Base-by-base conservation (phyloP, 805 yeast genomes). In the Wickerhamia fluorescens region DNA sequence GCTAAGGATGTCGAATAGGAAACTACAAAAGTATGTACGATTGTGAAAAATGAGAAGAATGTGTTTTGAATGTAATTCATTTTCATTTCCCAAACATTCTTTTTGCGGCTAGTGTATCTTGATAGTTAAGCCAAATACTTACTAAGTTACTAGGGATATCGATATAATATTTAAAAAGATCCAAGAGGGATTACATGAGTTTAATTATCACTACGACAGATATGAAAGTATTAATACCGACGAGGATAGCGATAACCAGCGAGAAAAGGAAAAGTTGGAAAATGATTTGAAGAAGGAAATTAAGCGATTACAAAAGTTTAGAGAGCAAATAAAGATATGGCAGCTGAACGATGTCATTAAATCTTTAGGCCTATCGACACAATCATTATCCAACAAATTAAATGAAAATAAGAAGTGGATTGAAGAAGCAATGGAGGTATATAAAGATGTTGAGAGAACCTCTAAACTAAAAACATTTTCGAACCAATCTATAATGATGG, bases 261-360 rank as follows among this genome's bases (percentile, higher is more conserved):
- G 63, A 44, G 65, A 58, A 30, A 63, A 63, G 37, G 56, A 50
- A 24, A 64, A 64, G 42, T 48, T 64, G 25, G 69, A 63, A 34
- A 53, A 53, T 20, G 70, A 64, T 35, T 46, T 64, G 36, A 64
- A 64, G 44, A 61, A 63, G 36, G 70, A 64, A 39, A 63, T 64
- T 40, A 64, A 64, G 37, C 58, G 61, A 36, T 50, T 64, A 28
- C 70, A 64, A 36, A 64, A 62, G 45, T 58, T 58, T 34, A 56
- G 70, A 39, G 70, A 64, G 34, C 63, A 61, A 36, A 64, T 64
- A 38, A 64, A 64, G 32, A 56, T 51, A 24, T 64, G 70, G 70
- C 68, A 61, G 37, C 60, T 56, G 44, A 48, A 44, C 37, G 43
- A 39, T 16, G 36, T 37, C n/a, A 37, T 39, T 24, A 39, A 39